Base-by-base conservation (phyloP, 352 stramenopile species). In the Pythium sukuiense region DNA sequence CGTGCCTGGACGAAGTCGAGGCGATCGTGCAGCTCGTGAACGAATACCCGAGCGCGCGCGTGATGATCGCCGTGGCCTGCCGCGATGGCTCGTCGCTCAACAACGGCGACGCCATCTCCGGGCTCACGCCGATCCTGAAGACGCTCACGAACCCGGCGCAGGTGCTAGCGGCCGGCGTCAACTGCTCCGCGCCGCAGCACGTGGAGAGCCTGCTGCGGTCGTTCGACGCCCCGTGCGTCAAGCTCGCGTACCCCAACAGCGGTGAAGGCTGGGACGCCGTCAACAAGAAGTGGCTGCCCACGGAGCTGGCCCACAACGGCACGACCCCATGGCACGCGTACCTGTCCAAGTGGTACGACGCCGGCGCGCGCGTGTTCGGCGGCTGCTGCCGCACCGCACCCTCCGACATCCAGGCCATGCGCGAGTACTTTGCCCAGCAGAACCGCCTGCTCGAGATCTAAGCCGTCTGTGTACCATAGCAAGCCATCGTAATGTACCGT, bases 161-260 rank as follows among this genome's bases (percentile, higher is more conserved):
- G 43, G 66, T 97, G 30, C 66, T 95, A 16, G 85, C 70, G 27
- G 76, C 96, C 46, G 89, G 89, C 6, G 81, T 96, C 52, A 97
- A 97, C 72, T 97, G 89, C 73, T 92, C 83, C 9, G 73, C 85
- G 20, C 89, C 89, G 27, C 75, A 84, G 56, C 79, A 88, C 61
- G 83, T 95, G 24, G 83, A 88, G 55, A 79, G 70, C 55, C 64
- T 91, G 59, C 59, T 96, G 56, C 71, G 59, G 14, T 53, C 69
- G 55, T 71, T 92, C 27, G 74, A 84, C 56, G 77, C 67, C 33
- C 27, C 57, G 2, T 86, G 76, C 63, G 72, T 73, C 32, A 91
- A 89, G 68, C 73, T 87, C 12, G 81, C 83, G 27, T 97, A 96
- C 64, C 88, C 88, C 20, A 97, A 97, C 73, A 92, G 84, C 45